These are phyloP conservation scores for Septoria petroselini DNA, from an alignment of 2,329 filamentous ascomycete genomes.

Conservation along the genomic window DNA sequence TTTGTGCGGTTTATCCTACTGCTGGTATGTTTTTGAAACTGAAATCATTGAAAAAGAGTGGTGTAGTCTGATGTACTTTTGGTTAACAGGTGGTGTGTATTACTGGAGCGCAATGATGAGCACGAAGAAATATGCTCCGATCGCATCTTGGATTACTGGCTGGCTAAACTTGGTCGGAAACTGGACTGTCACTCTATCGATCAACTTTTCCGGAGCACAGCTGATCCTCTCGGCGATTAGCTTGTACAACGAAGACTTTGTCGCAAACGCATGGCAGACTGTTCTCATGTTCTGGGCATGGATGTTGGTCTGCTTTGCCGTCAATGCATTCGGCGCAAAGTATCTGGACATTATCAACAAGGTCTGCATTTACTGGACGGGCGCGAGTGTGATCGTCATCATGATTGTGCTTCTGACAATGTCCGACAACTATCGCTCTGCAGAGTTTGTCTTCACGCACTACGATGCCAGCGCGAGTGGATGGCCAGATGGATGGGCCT, in stretches of 20 bases:
- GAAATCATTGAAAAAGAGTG: no score
- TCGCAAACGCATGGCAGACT: constrained; percentile 66
- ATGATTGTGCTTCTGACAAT: constrained; percentile 62
- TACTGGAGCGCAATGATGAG: constrained; percentile 66
- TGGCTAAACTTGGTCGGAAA: constrained; percentile 72
- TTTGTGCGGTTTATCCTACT: constrained; percentile 66
- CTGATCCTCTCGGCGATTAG: constrained; percentile 65
- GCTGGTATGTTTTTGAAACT: constrained; percentile 41
- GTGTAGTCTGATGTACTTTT: no score
- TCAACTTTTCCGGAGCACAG: constrained; percentile 71
- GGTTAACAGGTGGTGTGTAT: constrained; percentile 56
- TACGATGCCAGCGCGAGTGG: constrained; percentile 65
- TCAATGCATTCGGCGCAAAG: constrained; percentile 63
- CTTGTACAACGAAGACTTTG: constrained; percentile 68
- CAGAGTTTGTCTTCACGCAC: constrained; percentile 64
- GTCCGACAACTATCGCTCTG: constrained; percentile 57
- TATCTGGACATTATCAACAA: constrained; percentile 69
- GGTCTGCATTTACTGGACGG: constrained; percentile 71
- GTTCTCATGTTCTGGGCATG: constrained; percentile 70
- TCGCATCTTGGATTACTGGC: constrained; percentile 67
- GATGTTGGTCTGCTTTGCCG: constrained; percentile 60
- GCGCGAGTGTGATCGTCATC: constrained; percentile 64
- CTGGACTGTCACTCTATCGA: constrained; percentile 63
- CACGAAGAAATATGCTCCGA: constrained; percentile 62
- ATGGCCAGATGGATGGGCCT: constrained; percentile 68